A percentile compares a stretch with the other conserved stretches of the same genome.
Evolutionary conservation across 768 basidiomycete genomes (phyloP).

Genomic region (Phylloporus rhodoxanthus): DNA sequence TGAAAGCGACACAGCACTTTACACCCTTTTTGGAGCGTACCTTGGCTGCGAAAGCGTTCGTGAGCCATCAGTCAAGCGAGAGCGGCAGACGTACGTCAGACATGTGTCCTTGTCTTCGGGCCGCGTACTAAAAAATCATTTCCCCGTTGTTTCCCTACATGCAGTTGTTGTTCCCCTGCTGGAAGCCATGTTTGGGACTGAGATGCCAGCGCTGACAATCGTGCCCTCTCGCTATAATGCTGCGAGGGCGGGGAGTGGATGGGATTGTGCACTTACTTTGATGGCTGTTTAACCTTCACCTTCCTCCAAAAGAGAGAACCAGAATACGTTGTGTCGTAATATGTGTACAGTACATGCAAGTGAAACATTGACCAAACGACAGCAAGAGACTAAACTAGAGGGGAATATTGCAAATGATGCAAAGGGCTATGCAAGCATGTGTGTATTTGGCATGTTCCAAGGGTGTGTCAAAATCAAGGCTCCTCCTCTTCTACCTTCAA

Average conservation of each 20-base stretch:
- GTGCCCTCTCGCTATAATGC: conserved; percentile 19
- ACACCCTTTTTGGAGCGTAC: conserved; percentile 19
- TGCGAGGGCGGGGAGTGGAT: conserved; percentile 18
- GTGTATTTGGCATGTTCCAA: background rate
- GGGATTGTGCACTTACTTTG: conserved; percentile 28
- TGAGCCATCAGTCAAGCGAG: conserved; percentile 6
- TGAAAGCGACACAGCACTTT: conserved; percentile 14
- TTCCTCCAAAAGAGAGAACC: background rate
- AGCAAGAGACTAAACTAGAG: background rate
- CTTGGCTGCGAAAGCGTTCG: conserved; percentile 24
- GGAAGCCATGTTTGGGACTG: conserved; percentile 15
- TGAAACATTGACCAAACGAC: background rate
- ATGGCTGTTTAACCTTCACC: conserved; percentile 26
- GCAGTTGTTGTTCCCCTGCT: conserved; percentile 19
- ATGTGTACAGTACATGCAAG: conserved; percentile 1
- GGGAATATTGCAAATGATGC: conserved; percentile 3
- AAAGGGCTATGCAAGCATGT: conserved; percentile 13
- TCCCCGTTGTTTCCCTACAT: background rate
- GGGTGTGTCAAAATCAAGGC: conserved; percentile 30
- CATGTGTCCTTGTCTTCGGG: background rate
- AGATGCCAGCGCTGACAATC: conserved; percentile 26
- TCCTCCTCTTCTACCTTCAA: conserved; percentile 53
- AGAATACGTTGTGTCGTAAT: background rate
- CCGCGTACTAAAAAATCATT: conserved; percentile 2
- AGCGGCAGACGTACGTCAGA: conserved; percentile 15